Evolutionary conservation across 805 yeast species (phyloP), one percentile per base, ranked within the genome.

Genomic region (Lipomyces japonicus): DNA sequence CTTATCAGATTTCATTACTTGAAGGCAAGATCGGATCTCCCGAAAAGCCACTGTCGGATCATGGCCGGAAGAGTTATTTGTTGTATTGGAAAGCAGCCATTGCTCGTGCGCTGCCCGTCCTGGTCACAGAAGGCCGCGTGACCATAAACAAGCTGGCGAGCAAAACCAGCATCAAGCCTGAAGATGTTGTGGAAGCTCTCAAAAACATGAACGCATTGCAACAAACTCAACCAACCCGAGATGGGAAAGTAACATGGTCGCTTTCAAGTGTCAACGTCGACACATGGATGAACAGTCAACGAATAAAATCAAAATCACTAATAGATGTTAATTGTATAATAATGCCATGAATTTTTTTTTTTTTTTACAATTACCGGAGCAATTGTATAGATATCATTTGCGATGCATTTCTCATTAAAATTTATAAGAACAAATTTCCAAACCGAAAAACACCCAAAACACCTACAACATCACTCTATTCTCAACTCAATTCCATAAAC

Each of bases 21-120:
- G 86, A 85, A 38, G 80, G 78, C 26, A 59, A 71, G 19, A 67
- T 78, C 1, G 88, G 96, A 52, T 95, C 97, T 0, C 98, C 98
- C 2, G 58, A 93, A 64, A 76, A 81, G 57, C 98, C 98, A 0
- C 69, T 93, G 7, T 85, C 95, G 4, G 82, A 84, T 0, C 85
- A 81, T 66, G 98, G 98, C 0, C 74, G 75, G 45, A 69, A 78
- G 7, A 78, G 90, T 4, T 93, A 89, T 62, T 62, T 85, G 18
- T 69, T 76, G 14, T 90, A 78, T 67, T 93, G 97, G 98, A 72
- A 84, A 4, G 72, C 75, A 42, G 65, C 71, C 3, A 56, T 85
- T 0, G 72, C 77, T 4, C 51, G 58, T 19, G 39, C 42, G 4
- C 34, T 66, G 3, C 46, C 60, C 14, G 22, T 36, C 14, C 42